phyloP scores from a whole-genome alignment of 345 rosid genomes.

The Carallia pectinifolia region DNA sequence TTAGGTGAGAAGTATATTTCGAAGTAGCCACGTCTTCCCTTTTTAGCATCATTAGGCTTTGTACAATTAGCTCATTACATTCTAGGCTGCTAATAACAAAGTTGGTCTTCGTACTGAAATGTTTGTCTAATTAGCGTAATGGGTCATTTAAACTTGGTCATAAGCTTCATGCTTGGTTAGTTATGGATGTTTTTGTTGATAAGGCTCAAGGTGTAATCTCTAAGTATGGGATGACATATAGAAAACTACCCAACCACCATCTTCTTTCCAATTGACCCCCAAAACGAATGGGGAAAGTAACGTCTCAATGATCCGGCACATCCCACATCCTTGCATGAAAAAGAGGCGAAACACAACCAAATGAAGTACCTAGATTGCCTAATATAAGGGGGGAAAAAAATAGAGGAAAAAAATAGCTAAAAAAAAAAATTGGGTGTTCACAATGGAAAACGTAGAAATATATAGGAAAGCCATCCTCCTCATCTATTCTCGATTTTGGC shows the following conservation, averaged over 20 bases:
- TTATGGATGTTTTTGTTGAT: conserved; percentile 28
- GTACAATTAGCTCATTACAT: conserved; percentile 10
- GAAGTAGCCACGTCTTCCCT: conserved; percentile 14
- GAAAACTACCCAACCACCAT: conserved; percentile 48
- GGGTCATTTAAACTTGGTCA: conserved; percentile 13
- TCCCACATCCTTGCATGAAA: neutral
- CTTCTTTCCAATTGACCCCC: conserved; percentile 13
- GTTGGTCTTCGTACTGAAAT: conserved; percentile 13
- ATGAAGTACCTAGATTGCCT: neutral
- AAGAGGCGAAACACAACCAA: neutral
- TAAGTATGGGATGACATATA: conserved; percentile 11
- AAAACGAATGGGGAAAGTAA: conserved; percentile 24
- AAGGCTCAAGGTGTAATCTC: conserved; percentile 21
- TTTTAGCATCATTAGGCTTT: conserved; percentile 24
- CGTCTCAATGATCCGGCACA: conserved; percentile 24
- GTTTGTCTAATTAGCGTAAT: conserved; percentile 29
- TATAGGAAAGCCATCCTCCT: too few relatives aligned
- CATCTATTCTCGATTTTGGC: too few relatives aligned
- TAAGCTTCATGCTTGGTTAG: conserved; percentile 34
- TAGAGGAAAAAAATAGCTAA: neutral
- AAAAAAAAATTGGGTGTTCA: neutral
- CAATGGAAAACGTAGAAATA: neutral
- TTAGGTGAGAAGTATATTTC: conserved; percentile 54
- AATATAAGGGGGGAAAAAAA: neutral
- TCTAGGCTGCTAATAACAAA: conserved; percentile 12